Conservation (phyloP, 2,329 filamentous ascomycete species). For the Xylariaceae sp. region DNA sequence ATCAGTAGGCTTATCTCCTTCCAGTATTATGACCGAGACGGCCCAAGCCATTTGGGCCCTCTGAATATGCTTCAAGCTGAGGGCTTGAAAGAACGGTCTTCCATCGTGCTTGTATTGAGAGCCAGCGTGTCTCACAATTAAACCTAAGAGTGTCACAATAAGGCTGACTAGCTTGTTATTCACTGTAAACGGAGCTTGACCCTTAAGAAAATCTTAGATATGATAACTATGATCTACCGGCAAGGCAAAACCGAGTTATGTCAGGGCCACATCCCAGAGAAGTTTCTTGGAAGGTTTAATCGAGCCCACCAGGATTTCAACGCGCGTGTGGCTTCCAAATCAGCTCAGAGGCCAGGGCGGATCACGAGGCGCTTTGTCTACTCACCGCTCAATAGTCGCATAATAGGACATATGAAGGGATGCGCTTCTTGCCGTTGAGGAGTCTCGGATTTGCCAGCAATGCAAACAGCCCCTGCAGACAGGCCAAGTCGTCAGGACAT, state of each 20-base stretch:
- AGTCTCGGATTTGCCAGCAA: conserved; percentile 16
- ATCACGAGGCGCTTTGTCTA: conserved; percentile 1
- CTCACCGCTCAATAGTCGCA: conserved; percentile 23
- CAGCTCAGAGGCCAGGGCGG: conserved; percentile 3
- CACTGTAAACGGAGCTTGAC: too few relatives aligned
- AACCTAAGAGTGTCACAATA: too few relatives aligned
- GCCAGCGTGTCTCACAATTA: too few relatives aligned
- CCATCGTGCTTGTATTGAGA: too few relatives aligned
- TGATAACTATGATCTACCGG: conserved; percentile 20
- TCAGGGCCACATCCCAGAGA: neutral
- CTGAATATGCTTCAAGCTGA: too few relatives aligned
- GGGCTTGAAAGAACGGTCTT: too few relatives aligned
- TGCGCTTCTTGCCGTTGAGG: conserved; percentile 15
- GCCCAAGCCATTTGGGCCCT: too few relatives aligned
- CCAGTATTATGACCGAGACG: too few relatives aligned
- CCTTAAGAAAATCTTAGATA: conserved; percentile 1
- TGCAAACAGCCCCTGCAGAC: conserved; percentile 22
- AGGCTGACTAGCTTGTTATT: too few relatives aligned
- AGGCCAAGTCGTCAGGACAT: conserved; percentile 6
- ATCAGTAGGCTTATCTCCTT: too few relatives aligned
- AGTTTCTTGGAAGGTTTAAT: conserved; percentile 3
- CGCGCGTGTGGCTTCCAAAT: conserved; percentile 21
- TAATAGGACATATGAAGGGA: conserved; percentile 19
- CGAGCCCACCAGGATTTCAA: conserved; percentile 16
- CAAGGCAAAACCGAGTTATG: conserved; percentile 6